Conservation (phyloP, 768 basidiomycete genomes). For the Trametes cubensis region DNA sequence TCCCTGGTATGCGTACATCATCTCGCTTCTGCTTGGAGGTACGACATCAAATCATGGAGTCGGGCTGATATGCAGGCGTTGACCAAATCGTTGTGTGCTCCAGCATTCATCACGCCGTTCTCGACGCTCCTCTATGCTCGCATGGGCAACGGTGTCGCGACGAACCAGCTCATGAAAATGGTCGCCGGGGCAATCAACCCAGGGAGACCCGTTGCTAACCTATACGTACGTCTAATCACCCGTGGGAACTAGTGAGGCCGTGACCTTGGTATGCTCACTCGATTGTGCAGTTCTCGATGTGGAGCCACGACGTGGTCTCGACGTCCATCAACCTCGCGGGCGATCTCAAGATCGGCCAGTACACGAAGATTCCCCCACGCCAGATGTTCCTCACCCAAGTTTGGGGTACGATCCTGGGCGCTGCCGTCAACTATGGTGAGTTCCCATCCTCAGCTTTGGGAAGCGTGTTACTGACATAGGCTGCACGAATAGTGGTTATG, state of each 20-base stretch:
- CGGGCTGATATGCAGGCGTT: neutral
- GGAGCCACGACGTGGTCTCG: conserved; percentile 63
- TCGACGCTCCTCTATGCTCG: conserved; percentile 57
- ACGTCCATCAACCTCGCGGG: conserved; percentile 55
- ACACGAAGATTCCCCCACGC: conserved; percentile 68
- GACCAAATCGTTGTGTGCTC: neutral
- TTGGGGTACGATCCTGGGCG: conserved; percentile 63
- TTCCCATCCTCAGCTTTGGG: too few species aligned
- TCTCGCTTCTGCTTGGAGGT: conserved; percentile 54
- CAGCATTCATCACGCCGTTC: conserved; percentile 47
- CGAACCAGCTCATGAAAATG: conserved; percentile 68
- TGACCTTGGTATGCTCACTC: neutral
- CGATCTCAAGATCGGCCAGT: conserved; percentile 61
- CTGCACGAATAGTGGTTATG: conserved; percentile 51
- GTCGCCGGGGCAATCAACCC: conserved; percentile 61
- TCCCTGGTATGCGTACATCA: conserved; percentile 64
- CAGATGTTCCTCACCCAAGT: conserved; percentile 66
- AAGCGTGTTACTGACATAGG: conserved; percentile 27
- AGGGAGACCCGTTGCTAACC: conserved; percentile 68
- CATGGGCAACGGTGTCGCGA: conserved; percentile 64
- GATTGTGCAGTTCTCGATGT: conserved; percentile 57
- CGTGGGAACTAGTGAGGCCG: neutral
- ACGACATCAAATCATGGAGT: neutral
- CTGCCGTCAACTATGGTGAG: conserved; percentile 40
- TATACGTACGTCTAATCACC: conserved; percentile 47